These are phyloP conservation scores for Avena atlantica DNA, from an alignment of 176 grass and related monocot genomes.

Conservation along the genomic window DNA sequence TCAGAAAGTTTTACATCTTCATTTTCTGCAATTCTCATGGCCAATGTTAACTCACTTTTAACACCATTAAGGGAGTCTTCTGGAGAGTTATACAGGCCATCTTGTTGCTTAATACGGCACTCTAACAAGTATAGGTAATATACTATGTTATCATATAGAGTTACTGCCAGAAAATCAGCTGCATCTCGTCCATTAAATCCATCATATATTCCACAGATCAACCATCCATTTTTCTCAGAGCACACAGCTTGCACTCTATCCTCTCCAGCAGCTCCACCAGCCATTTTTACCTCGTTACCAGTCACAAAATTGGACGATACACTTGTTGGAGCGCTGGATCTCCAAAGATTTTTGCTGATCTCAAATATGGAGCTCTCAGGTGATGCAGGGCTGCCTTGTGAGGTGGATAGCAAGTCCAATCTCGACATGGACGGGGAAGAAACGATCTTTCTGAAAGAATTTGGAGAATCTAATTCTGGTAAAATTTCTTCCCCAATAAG, in stretches of 20 bases:
- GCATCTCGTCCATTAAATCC: slow-evolving; percentile 99
- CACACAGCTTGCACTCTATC: slow-evolving; percentile 99
- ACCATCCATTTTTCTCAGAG: slow-evolving; percentile 95
- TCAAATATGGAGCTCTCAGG: slow-evolving; percentile 60
- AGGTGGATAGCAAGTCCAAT: slow-evolving; percentile 66
- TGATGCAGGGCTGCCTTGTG: slow-evolving; percentile 55
- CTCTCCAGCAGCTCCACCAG: slow-evolving; percentile 97
- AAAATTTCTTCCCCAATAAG: slow-evolving; percentile 91
- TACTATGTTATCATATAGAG: slow-evolving; percentile 90
- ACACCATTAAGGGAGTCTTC: slow-evolving; percentile 37
- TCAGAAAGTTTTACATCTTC: slow-evolving; percentile 63
- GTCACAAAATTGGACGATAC: slow-evolving; percentile 86
- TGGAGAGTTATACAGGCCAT: slow-evolving; percentile 33
- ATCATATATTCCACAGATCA: slow-evolving; percentile 99
- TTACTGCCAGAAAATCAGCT: slow-evolving; percentile 94
- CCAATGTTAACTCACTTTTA: slow-evolving; percentile 73
- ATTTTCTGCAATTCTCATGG: slow-evolving; percentile 64
- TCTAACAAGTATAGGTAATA: slow-evolving; percentile 88
- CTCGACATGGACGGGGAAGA: slow-evolving; percentile 91
- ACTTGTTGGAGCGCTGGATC: slow-evolving; percentile 64
- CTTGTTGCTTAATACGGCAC: slow-evolving; percentile 67
- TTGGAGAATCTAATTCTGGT: slow-evolving; percentile 94
- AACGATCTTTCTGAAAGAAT: slow-evolving; percentile 86
- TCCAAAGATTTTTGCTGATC: slow-evolving; percentile 65
- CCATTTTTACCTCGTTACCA: slow-evolving; percentile 82